A percentile compares a stretch with the other conserved stretches of the same genome.
Conservation (phyloP, 352 stramenopile genomes). For the Elongisporangium undulatum region DNA sequence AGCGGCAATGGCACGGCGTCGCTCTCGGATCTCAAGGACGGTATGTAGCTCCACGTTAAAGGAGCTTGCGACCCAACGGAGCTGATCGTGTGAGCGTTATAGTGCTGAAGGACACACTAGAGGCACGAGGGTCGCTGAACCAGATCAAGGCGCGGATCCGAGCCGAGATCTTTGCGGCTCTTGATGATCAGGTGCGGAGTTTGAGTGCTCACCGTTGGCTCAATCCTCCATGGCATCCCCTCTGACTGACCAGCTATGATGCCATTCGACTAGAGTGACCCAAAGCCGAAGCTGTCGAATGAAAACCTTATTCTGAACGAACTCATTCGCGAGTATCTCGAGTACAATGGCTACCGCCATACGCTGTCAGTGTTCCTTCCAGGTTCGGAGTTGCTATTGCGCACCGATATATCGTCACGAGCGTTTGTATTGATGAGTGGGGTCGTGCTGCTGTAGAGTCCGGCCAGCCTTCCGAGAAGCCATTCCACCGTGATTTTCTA, state of each 20-base stretch:
- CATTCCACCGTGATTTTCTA: conserved; percentile 81
- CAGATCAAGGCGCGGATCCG: conserved; percentile 85
- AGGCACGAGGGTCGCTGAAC: conserved; percentile 62
- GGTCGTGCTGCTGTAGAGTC: conserved; percentile 41
- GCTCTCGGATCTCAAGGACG: conserved; percentile 62
- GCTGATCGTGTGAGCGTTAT: conserved; percentile 1
- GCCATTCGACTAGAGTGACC: conserved; percentile 19
- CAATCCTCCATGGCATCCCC: background rate
- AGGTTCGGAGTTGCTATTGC: conserved; percentile 22
- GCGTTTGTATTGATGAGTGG: conserved; percentile 5
- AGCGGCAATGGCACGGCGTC: conserved; percentile 17
- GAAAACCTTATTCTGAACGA: conserved; percentile 95
- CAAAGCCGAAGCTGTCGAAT: conserved; percentile 82
- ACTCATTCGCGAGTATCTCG: conserved; percentile 91
- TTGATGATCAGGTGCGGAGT: conserved; percentile 76
- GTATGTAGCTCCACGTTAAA: conserved; percentile 5
- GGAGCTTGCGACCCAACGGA: background rate
- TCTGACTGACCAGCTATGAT: no score
- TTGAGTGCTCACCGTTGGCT: background rate
- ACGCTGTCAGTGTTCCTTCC: conserved; percentile 84
- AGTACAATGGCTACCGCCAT: conserved; percentile 92
- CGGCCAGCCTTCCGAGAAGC: conserved; percentile 69
- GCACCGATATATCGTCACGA: no score
- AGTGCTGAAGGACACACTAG: conserved; percentile 84
- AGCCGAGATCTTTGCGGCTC: conserved; percentile 78